Evolutionary conservation across 2,329 filamentous ascomycete genomes (phyloP).

Genomic region (Pezicula radicicola): DNA sequence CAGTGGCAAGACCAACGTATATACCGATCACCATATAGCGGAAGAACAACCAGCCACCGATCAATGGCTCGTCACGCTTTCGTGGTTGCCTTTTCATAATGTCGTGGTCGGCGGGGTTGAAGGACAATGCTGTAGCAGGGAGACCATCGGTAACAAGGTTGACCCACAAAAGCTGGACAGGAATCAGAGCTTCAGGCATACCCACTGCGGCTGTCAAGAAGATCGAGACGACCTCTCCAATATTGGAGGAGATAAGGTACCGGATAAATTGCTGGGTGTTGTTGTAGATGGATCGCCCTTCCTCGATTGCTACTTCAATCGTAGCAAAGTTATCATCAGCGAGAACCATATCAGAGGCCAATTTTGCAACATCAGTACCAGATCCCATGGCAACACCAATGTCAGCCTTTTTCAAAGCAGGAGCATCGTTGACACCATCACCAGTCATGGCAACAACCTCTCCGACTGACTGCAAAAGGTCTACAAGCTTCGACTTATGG

Average conservation of each 20-base stretch:
- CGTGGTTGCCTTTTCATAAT: conserved; percentile 92
- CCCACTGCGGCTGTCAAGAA: conserved; percentile 95
- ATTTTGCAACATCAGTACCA: conserved; percentile 93
- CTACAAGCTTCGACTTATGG: conserved; percentile 97
- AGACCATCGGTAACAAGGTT: conserved; percentile 97
- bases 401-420: conserved; percentile 95
- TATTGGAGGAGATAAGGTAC: conserved; percentile 98
- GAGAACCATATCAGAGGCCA: conserved; percentile 97
- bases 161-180: conserved; percentile 97
- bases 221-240: conserved; percentile 97
- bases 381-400: conserved; percentile 99
- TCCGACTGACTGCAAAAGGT: conserved; percentile 86
- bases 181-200: conserved; percentile 96
- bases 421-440: conserved; percentile 97
- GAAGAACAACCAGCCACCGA: conserved; percentile 96
- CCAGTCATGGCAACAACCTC: conserved; percentile 99
- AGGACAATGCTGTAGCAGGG: conserved; percentile 91
- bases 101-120: conserved; percentile 98
- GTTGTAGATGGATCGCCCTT: conserved; percentile 98
- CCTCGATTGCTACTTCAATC: conserved; percentile 92
- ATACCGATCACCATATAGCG: conserved; percentile 94
- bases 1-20: conserved; percentile 92
- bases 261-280: conserved; percentile 99
- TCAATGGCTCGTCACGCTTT: conserved; percentile 88
- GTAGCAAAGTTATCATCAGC: conserved; percentile 99